A percentile compares a stretch with the other conserved stretches of the same genome.
phyloP scores from a whole-genome alignment of 106 monocot genomes.

The Allium sativum region DNA sequence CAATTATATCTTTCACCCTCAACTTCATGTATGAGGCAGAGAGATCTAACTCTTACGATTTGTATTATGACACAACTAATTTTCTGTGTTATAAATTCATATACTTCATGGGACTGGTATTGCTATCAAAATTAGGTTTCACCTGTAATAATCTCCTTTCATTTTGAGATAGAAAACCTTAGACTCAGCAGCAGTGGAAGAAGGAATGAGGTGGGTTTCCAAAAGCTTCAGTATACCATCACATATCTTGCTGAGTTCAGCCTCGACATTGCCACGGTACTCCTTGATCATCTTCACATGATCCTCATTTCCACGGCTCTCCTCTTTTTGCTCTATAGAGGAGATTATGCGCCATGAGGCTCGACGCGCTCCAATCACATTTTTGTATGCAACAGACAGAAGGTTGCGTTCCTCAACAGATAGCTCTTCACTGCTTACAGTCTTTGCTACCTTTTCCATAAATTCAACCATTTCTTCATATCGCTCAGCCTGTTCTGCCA shows the following conservation, averaged over 20 bases:
- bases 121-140: not conserved
- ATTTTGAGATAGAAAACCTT: not conserved
- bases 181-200: not conserved
- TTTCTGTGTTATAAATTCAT: too few species aligned
- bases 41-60: too few species aligned
- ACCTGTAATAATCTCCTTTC: not conserved
- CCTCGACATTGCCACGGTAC: not conserved
- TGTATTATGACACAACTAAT: too few species aligned
- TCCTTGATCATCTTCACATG: not conserved
- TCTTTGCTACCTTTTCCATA: not conserved
- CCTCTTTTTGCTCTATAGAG: not conserved
- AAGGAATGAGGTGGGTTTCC: not conserved
- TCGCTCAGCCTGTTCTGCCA: not conserved
- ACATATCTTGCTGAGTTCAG: not conserved
- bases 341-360: slow-evolving; percentile 1
- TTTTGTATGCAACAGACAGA: not conserved
- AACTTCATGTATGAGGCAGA: too few species aligned
- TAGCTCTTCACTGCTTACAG: not conserved
- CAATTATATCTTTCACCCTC: too few species aligned
- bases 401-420: not conserved
- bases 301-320: not conserved
- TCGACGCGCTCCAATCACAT: not conserved
- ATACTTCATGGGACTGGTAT: not conserved
- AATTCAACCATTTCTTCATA: not conserved
- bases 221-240: not conserved